Conservation (phyloP, 139 green algal genomes). For the Coelastrella sp. region DNA sequence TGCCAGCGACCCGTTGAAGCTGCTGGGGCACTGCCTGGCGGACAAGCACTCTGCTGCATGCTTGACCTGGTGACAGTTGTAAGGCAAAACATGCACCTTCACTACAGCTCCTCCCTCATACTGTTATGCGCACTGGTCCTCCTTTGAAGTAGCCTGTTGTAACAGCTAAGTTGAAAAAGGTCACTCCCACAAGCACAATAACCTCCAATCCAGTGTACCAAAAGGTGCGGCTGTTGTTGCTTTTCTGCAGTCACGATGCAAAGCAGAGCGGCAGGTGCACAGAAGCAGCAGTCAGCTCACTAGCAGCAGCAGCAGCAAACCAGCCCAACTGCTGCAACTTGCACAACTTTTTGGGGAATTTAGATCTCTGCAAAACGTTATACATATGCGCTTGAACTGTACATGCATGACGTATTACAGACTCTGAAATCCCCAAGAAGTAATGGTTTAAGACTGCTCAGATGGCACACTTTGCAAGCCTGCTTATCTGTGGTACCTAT, state of each 20-base stretch:
- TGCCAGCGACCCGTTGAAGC: no score
- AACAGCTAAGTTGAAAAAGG: constrained; percentile 49
- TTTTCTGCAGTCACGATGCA: constrained; percentile 46
- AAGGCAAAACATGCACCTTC: neutral
- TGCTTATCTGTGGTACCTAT: no score
- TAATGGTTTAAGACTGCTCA: no score
- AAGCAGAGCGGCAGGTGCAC: neutral
- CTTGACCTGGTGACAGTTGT: neutral
- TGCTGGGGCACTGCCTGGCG: neutral
- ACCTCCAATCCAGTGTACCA: constrained; percentile 62
- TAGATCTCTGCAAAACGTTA: no score
- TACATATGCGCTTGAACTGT: no score
- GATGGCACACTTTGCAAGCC: no score
- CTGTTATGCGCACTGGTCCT: constrained; percentile 36
- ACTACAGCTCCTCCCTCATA: neutral
- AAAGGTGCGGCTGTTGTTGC: constrained; percentile 60
- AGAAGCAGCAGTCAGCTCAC: neutral
- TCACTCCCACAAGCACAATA: constrained; percentile 49
- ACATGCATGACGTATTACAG: no score
- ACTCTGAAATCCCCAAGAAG: no score
- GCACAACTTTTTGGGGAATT: no score
- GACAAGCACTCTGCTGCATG: neutral
- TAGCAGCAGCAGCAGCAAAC: neutral
- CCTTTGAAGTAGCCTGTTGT: constrained; percentile 65
- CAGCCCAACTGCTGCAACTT: neutral